These are phyloP conservation scores for Ceratocystis cacaofunesta DNA, from an alignment of 2,329 filamentous ascomycete species.

Conservation along the genomic window DNA sequence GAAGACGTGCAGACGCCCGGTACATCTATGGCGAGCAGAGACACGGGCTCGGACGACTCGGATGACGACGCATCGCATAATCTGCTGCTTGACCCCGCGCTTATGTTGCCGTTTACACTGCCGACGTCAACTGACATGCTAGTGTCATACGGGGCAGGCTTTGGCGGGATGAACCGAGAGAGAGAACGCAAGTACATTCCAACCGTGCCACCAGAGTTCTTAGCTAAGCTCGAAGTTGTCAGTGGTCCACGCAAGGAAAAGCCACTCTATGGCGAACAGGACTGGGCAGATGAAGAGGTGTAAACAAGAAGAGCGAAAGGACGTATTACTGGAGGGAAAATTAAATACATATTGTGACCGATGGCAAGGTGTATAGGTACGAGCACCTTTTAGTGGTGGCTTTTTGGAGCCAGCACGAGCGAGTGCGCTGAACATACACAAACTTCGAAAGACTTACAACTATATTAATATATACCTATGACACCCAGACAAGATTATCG, in stretches of 20 bases:
- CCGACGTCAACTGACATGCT: constrained; percentile 97
- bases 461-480: constrained; percentile 1
- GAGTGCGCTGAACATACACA: neutral
- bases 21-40: constrained; percentile 9
- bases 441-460: neutral
- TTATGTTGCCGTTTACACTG: constrained; percentile 89
- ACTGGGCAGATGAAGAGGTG: constrained; percentile 53
- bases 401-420: neutral
- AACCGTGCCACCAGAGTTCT: constrained; percentile 82
- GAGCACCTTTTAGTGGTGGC: neutral
- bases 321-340: neutral
- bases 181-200: constrained; percentile 91
- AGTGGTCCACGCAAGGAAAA: constrained; percentile 32
- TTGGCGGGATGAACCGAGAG: constrained; percentile 83
- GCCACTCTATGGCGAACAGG: constrained; percentile 47
- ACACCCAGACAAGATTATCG: neutral
- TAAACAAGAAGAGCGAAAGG: constrained; percentile 19
- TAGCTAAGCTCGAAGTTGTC: constrained; percentile 62
- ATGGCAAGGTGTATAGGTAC: neutral
- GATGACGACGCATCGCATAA: constrained; percentile 54
- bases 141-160: constrained; percentile 83
- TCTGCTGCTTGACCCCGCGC: constrained; percentile 70
- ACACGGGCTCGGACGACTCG: constrained; percentile 23
- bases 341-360: neutral
- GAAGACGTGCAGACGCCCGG: constrained; percentile 14